phyloP scores from a whole-genome alignment of 345 rosid species.

The Lepidium sativum region DNA sequence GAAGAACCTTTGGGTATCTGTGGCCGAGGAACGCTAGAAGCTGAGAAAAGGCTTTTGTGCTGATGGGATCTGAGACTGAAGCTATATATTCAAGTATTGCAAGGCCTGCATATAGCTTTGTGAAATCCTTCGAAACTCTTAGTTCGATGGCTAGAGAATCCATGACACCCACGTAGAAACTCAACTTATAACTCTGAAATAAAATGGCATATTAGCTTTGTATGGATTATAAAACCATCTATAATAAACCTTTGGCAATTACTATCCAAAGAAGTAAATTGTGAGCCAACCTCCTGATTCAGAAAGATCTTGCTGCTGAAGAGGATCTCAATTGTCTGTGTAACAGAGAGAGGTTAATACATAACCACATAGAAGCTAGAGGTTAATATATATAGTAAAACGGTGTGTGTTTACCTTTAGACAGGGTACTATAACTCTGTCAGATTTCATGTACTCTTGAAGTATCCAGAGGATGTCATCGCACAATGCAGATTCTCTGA shows the following conservation, averaged over 20 bases:
- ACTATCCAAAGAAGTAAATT: not conserved
- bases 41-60: slow-evolving; percentile 48
- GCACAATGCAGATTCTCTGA: slow-evolving; percentile 42
- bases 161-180: slow-evolving; percentile 49
- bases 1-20: slow-evolving; percentile 69
- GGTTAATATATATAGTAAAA: not conserved
- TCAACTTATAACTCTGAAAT: slow-evolving; percentile 43
- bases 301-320: slow-evolving; percentile 54
- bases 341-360: slow-evolving; percentile 7
- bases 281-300: slow-evolving; percentile 63
- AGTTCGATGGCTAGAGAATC: slow-evolving; percentile 67
- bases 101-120: slow-evolving; percentile 64
- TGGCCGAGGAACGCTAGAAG: slow-evolving; percentile 64
- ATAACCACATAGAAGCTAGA: not conserved
- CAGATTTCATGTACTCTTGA: slow-evolving; percentile 58
- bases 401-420: slow-evolving; percentile 49
- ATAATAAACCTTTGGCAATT: not conserved
- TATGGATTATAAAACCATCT: not conserved
- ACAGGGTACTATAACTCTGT: slow-evolving; percentile 75
- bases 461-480: slow-evolving; percentile 78
- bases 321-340: slow-evolving; percentile 75
- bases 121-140: slow-evolving; percentile 64
- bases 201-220: slow-evolving; percentile 1
- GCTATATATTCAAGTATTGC: slow-evolving; percentile 70
- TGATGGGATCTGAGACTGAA: slow-evolving; percentile 47